These are phyloP conservation scores for Rhytidhysteron rufulum DNA, from an alignment of 2,329 filamentous ascomycete species.

Conservation along the genomic window DNA sequence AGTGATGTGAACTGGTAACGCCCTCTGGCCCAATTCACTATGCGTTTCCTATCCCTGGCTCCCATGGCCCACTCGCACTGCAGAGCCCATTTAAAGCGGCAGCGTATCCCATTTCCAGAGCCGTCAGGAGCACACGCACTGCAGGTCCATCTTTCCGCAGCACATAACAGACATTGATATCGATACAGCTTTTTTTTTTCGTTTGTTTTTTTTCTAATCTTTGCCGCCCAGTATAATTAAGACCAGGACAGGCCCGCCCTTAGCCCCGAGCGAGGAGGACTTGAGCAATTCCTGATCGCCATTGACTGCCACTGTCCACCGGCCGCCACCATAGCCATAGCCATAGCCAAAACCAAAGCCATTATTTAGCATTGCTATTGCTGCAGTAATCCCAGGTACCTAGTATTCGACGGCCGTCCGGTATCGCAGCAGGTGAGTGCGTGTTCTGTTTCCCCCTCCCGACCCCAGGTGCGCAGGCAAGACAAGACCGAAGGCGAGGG, in stretches of 20 bases:
- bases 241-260: too few species aligned
- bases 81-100: constrained; percentile 25
- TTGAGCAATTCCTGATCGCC: too few species aligned
- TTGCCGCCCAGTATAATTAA: constrained; percentile 28
- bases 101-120: constrained; percentile 18
- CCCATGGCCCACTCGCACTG: constrained; percentile 17
- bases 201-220: too few species aligned
- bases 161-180: constrained; percentile 29
- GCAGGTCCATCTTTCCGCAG: constrained; percentile 16
- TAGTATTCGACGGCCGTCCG: too few species aligned
- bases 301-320: too few species aligned
- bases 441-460: too few species aligned
- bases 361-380: constrained; percentile 7
- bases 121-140: constrained; percentile 20
- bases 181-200: constrained; percentile 31
- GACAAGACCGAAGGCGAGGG: constrained; percentile 11
- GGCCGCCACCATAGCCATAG: too few species aligned
- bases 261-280: not conserved
- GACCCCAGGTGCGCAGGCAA: constrained; percentile 6
- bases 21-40: constrained; percentile 15
- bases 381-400: constrained; percentile 2
- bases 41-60: constrained; percentile 24
- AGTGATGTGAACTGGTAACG: constrained; percentile 24
- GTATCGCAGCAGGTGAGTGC: constrained; percentile 27
- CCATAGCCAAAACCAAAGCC: too few species aligned